A percentile compares a stretch with the other conserved stretches of the same genome.
phyloP scores from a whole-genome alignment of 1,284 basidiomycete genomes.

The Cutaneotrichosporon sp. region DNA sequence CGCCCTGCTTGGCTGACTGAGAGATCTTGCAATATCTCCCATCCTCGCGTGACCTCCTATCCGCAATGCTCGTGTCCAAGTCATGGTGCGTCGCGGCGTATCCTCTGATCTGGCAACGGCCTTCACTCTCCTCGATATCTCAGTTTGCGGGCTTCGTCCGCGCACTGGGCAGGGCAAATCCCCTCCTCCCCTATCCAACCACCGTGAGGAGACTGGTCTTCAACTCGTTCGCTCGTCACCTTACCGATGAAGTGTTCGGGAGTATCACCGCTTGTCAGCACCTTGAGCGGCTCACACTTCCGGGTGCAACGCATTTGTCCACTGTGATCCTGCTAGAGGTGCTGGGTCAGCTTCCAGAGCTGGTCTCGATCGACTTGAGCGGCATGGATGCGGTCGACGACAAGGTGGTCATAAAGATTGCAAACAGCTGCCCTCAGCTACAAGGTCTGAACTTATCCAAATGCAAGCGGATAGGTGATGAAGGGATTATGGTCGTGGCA shows the following conservation, averaged over 20 bases:
- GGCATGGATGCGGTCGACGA: conserved; percentile 70
- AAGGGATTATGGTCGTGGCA: conserved; percentile 75
- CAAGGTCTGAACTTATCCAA: conserved; percentile 91
- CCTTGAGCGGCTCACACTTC: conserved; percentile 87
- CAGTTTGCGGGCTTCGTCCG: conserved; percentile 40
- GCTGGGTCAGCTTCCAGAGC: conserved; percentile 67
- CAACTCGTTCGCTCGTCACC: conserved; percentile 66
- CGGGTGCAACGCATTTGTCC: conserved; percentile 73
- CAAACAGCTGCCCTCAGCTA: conserved; percentile 67
- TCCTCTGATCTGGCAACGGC: conserved; percentile 93
- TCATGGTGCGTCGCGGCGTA: conserved; percentile 95
- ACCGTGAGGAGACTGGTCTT: conserved; percentile 93
- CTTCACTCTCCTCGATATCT: conserved; percentile 65
- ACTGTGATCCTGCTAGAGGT: conserved; percentile 68
- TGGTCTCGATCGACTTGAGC: conserved; percentile 87
- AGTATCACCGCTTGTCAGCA: conserved; percentile 74
- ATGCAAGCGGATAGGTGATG: conserved; percentile 78
- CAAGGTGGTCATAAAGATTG: conserved; percentile 68
- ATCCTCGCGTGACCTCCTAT: conserved; percentile 69
- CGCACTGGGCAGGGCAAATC: conserved; percentile 41
- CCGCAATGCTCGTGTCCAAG: conserved; percentile 77
- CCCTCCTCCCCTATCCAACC: conserved; percentile 81
- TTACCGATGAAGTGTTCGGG: conserved; percentile 75
- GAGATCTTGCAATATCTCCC: conserved; percentile 85
- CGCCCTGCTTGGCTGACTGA: background rate